phyloP scores from a whole-genome alignment of 768 basidiomycete genomes.

The Crassisporium funariophilum region DNA sequence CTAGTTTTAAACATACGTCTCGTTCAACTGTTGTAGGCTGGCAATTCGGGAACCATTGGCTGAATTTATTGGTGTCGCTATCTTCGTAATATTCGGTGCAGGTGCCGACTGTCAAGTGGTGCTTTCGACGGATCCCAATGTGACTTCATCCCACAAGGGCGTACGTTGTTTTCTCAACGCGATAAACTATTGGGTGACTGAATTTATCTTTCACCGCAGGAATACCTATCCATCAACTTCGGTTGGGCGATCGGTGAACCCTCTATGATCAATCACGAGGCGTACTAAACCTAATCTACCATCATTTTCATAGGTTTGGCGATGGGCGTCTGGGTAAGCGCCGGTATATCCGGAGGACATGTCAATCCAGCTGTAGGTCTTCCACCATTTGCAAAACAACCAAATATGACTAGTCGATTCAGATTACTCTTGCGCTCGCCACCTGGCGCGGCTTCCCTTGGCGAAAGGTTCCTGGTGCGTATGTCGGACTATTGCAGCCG shows the following conservation, averaged over 20 bases:
- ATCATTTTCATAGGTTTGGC: constrained; percentile 33
- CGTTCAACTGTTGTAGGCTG: constrained; percentile 1
- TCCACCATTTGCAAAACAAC: not conserved
- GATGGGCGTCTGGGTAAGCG: constrained; percentile 67
- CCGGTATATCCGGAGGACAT: constrained; percentile 69
- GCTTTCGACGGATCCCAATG: constrained; percentile 47
- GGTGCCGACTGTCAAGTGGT: constrained; percentile 58
- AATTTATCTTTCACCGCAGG: constrained; percentile 26
- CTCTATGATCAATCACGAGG: not conserved
- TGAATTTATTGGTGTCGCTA: constrained; percentile 49
- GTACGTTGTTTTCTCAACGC: constrained; percentile 32
- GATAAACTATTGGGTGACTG: not conserved
- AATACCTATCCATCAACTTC: constrained; percentile 50
- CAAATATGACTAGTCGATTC: not conserved
- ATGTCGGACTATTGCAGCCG: no score
- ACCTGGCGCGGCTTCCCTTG: constrained; percentile 75
- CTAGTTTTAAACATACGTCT: not conserved
- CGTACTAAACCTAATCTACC: not conserved
- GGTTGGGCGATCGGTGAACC: constrained; percentile 27
- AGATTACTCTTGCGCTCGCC: constrained; percentile 75
- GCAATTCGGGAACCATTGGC: constrained; percentile 57
- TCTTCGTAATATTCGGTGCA: constrained; percentile 56
- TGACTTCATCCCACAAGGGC: constrained; percentile 52
- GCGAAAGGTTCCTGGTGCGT: constrained; percentile 68
- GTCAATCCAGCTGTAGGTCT: constrained; percentile 68